These are phyloP conservation scores for Tolypocladium endophyticum DNA, from an alignment of 2,329 filamentous ascomycete genomes.

Conservation along the genomic window DNA sequence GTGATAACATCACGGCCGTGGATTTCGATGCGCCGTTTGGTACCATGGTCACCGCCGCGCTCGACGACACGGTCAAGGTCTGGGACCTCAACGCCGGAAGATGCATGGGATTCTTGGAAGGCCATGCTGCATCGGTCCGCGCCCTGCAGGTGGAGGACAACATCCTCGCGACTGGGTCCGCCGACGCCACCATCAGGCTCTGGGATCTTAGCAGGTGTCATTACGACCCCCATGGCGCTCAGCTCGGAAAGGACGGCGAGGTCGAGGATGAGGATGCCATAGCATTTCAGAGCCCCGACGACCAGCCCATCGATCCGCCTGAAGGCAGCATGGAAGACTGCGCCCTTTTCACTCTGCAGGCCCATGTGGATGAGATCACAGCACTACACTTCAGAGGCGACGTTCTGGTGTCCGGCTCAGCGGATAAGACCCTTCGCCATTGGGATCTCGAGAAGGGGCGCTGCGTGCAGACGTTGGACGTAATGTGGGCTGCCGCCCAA, in stretches of 20 bases:
- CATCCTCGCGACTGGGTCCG: slow-evolving; percentile 84
- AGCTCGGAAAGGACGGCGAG: slow-evolving; percentile 47
- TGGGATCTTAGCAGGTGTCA: slow-evolving; percentile 91
- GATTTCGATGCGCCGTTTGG: slow-evolving; percentile 98
- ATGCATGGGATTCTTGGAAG: slow-evolving; percentile 85
- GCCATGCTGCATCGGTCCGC: slow-evolving; percentile 87
- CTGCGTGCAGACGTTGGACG: slow-evolving; percentile 93
- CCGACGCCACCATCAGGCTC: slow-evolving; percentile 86
- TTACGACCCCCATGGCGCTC: slow-evolving; percentile 61
- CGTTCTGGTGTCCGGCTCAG: slow-evolving; percentile 86
- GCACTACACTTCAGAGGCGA: slow-evolving; percentile 85
- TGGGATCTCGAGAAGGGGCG: slow-evolving; percentile 98
- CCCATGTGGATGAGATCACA: slow-evolving; percentile 90
- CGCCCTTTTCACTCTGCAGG: slow-evolving; percentile 74
- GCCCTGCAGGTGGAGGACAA: slow-evolving; percentile 92
- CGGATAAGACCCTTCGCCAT: slow-evolving; percentile 93
- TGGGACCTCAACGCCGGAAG: slow-evolving; percentile 94
- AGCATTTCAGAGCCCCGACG: slow-evolving; percentile 61
- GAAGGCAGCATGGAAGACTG: slow-evolving; percentile 82
- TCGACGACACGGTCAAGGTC: slow-evolving; percentile 89
- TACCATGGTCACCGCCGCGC: slow-evolving; percentile 80
- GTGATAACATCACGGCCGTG: slow-evolving; percentile 76
- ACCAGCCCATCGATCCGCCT: slow-evolving; percentile 57
- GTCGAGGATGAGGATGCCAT: slow-evolving; percentile 58
- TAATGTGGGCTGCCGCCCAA: slow-evolving; percentile 95